Evolutionary conservation across 208 protist species (phyloP).

Genomic region (Acanthamoeba quina): DNA sequence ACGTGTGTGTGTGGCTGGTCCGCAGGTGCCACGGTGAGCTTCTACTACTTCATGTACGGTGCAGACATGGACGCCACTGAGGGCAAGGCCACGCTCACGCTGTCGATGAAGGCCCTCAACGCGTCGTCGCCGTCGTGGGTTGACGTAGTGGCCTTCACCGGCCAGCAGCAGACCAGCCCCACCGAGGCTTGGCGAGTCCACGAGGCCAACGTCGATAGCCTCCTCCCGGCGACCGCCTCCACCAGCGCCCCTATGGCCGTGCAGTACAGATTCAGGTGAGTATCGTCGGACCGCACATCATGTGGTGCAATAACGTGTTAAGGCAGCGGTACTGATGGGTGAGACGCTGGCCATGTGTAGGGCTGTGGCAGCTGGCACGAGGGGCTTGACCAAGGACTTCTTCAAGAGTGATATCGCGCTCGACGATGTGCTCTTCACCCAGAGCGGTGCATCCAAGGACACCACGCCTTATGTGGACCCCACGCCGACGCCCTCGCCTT

Average conservation of each 20-base stretch:
- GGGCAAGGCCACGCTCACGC: slow-evolving; percentile 21
- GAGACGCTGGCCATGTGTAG: neutral
- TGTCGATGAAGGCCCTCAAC: slow-evolving; percentile 18
- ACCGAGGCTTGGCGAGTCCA: neutral
- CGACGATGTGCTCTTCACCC: slow-evolving; percentile 40
- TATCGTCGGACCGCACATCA: neutral
- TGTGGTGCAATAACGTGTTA: too few relatives aligned
- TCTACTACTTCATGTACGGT: slow-evolving; percentile 64
- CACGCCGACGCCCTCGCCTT: slow-evolving; percentile 12
- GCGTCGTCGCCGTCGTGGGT: slow-evolving; percentile 8
- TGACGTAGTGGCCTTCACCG: slow-evolving; percentile 1
- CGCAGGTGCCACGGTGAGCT: slow-evolving; percentile 46
- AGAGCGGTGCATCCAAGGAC: neutral
- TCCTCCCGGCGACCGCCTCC: slow-evolving; percentile 6
- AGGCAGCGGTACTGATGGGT: too few relatives aligned
- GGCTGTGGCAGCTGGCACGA: neutral
- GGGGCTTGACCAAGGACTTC: neutral
- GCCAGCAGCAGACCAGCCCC: slow-evolving; percentile 31
- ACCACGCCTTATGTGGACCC: slow-evolving; percentile 27
- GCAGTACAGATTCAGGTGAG: slow-evolving; percentile 43
- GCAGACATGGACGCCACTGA: slow-evolving; percentile 15
- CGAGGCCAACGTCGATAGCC: neutral
- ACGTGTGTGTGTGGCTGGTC: neutral
- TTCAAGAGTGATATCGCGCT: slow-evolving; percentile 46
- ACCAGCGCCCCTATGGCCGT: neutral